Base-by-base conservation (phyloP, 2,329 filamentous ascomycete genomes). In the Colletotrichum tanaceti region DNA sequence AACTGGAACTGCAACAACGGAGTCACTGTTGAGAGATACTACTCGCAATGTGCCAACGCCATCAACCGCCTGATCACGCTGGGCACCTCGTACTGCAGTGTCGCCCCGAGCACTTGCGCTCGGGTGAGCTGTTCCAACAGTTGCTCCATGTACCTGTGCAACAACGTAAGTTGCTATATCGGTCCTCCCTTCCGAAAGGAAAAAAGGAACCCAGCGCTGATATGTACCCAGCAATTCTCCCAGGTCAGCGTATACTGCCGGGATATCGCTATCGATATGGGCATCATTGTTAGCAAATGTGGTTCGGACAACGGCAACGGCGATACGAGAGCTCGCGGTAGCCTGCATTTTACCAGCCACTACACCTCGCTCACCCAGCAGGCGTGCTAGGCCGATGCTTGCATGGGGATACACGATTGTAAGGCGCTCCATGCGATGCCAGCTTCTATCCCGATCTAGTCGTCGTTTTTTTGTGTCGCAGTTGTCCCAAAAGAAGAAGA, bases 401-500 rank as follows among this genome's bases (percentile, higher is more conserved):
- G 22, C 9, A 14, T 10, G 44, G 44, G 13, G 22, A 24, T 5
- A 20, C 3, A 5, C 0, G 20, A 20, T 43, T 7, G 5, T n/a
- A 5, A 43, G 16, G 11, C n/a, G 1, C 5, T 28, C 7, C 28
- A 28, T 1, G 28, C 28, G 28, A 28, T 28, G 6, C 4, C 7
- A 44, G n/a, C 7, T 44, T 18, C n/a, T 11, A 2, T n/a, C 20
- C 18, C 1, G 28, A 28, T 28, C 28, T 28, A 28, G 20, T 10
- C 9, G 4, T 9, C 9, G 18, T 7, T 44, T 20, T 1, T 11
- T 3, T 20, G 43, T 20, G 16, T 18, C n/a, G n/a, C n/a, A n/a
- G n/a, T 79, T 78, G 11, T 75, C 46, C 82, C 82, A 84, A 44
- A 83, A 70, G 11, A 77, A 72, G 65, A 74, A 82, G 18, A 78